Base-by-base conservation (phyloP, 169 alveolate genomes). In the Babesia caballi region DNA sequence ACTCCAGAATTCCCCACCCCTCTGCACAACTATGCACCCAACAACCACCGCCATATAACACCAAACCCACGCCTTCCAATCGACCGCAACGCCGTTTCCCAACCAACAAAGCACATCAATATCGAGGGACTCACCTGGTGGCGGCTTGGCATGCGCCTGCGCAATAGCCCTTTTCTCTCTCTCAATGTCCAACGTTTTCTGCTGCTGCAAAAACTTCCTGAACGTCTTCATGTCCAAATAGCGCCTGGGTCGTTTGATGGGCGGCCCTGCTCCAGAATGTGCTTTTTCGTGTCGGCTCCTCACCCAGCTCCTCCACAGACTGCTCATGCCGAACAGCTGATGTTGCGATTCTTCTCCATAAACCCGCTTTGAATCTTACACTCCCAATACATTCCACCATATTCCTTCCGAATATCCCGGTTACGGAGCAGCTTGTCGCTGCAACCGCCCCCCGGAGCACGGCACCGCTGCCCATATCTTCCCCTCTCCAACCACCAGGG, bases 1-100 rank as follows among this genome's bases (percentile, higher is more conserved):
- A 92, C n/a, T 82, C 91, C 61, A 52, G 47, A 3, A 92, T 63
- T 27, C 69, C 83, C 96, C 96, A 92, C 14, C 92, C 93, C 38
- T 83, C 94, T 78, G 40, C 51, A 32, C 12, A 42, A 32, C 44
- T 4, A 38, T 38, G 7, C 14, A n/a, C n/a, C n/a, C n/a, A n/a
- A n/a, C n/a, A n/a, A n/a, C n/a, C n/a, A n/a, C n/a, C n/a, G 46
- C 46, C 46, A 38, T 38, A 9, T 9, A 38, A 38, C 14, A 38
- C 46, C n/a, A 38, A 38, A 9, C 46, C 8, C 14, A 14, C 14
- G 14, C 14, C 46, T 9, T 38, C 46, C 8, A 14, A 38, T 38
- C 8, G 14, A 38, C 14, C 8, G 14, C 46, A 38, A 38, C n/a
- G n/a, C n/a, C n/a, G n/a, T n/a, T n/a, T n/a, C n/a, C n/a, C n/a